Evolutionary conservation across 345 rosid species (phyloP), one percentile per base, ranked within the genome.

Genomic region (Toxicodendron radicans): DNA sequence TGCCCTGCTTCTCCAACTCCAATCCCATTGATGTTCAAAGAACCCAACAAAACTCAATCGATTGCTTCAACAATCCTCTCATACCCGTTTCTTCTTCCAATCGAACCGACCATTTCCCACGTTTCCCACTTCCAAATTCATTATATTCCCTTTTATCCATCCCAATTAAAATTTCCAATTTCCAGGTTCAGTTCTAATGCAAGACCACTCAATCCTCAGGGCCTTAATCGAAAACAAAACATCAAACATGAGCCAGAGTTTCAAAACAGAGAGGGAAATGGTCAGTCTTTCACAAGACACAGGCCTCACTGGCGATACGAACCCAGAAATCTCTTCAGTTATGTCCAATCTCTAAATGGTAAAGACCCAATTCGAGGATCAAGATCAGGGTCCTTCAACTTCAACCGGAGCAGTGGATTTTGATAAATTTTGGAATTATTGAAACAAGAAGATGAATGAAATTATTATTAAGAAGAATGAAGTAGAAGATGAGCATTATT

Each of bases 1-100:
- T 88, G 91, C 90, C 90, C 91, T 89, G 95, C 93, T 85, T 87
- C 93, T 81, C 95, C 92, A 87, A 75, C 93, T 81, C 95, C 90
- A 87, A 75, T 77, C 79, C 88, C 14, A 73, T 52, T 64, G 71
- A 76, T 60, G 79, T 64, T 46, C 82, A 81, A 74, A 82, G 80
- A 73, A 75, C 71, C 75, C 85, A 79, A 73, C 60, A 70, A 61
- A 64, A 59, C 33, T 59, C 48, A 18, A 69, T 73, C 38, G 81
- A 71, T 53, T 70, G 14, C 74, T 77, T 84, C 72, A 82, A 49
- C 87, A 83, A 81, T 74, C 80, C 82, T 72, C 58, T 66, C 33
- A 48, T 79, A 13, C 41, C 83, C 5, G 60, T 78, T 48, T 70
- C 84, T 23, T 70, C 83, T 16, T 67, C 80, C 0, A 79, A 70